phyloP scores from a whole-genome alignment of 2,329 filamentous ascomycete genomes.

The Monilinia fructigena region DNA sequence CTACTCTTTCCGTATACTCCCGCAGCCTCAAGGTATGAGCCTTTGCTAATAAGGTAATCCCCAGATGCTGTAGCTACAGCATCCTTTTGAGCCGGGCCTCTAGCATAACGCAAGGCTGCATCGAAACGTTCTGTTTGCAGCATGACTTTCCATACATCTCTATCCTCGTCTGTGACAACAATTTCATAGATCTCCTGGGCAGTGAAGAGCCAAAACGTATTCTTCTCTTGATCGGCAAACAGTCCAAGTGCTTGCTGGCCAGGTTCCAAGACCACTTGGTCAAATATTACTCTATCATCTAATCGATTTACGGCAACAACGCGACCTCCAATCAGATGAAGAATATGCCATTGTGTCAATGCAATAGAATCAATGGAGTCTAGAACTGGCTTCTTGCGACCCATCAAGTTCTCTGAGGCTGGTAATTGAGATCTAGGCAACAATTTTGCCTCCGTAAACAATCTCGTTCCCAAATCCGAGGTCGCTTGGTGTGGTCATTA shows the following conservation, averaged over 20 bases:
- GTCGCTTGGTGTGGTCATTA: slow-evolving; percentile 61
- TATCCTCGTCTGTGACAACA: slow-evolving; percentile 82
- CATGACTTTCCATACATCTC: slow-evolving; percentile 95
- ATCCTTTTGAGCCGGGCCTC: slow-evolving; percentile 78
- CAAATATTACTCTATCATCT: slow-evolving; percentile 80
- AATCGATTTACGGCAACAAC: slow-evolving; percentile 84
- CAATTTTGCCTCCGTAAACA: slow-evolving; percentile 78
- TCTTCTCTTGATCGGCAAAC: slow-evolving; percentile 87
- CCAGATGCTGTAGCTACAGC: slow-evolving; percentile 89
- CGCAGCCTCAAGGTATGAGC: slow-evolving; percentile 81
- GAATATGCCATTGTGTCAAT: slow-evolving; percentile 89
- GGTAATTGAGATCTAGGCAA: slow-evolving; percentile 72
- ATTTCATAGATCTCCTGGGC: slow-evolving; percentile 90
- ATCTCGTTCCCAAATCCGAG: slow-evolving; percentile 65
- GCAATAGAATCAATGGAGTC: slow-evolving; percentile 78
- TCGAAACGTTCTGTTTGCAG: slow-evolving; percentile 85
- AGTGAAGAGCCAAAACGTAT: slow-evolving; percentile 97
- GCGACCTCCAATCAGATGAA: slow-evolving; percentile 77
- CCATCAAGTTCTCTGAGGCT: slow-evolving; percentile 62
- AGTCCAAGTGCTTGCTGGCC: slow-evolving; percentile 80
- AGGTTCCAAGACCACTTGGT: slow-evolving; percentile 79
- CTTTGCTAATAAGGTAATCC: slow-evolving; percentile 79
- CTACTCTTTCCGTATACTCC: slow-evolving; percentile 91
- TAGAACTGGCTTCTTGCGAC: slow-evolving; percentile 62
- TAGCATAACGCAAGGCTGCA: slow-evolving; percentile 80